Base-by-base conservation (phyloP, 768 basidiomycete genomes). In the Termitomyces sp. region DNA sequence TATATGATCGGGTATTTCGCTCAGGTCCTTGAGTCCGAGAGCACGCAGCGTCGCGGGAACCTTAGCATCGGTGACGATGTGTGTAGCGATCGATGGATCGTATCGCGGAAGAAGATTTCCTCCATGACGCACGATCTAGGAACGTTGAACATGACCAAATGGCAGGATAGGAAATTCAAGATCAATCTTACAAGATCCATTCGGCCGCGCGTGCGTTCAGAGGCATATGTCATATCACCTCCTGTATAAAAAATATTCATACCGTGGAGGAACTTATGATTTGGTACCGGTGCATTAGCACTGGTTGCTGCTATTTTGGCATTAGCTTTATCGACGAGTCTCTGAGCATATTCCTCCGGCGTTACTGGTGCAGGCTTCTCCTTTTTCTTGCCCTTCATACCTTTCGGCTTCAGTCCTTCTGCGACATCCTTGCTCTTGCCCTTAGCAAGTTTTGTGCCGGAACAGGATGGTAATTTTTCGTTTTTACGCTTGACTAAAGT, bases 1-100 rank as follows among this genome's bases (percentile, higher is more conserved):
- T 11, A 89, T 84, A 43, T 80, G 71, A n/a, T 75, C 66, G 4
- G 89, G 87, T 44, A 91, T 84, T 4, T 87, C 78, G 7, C 66
- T 68, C 15, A 85, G 67, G 5, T 49, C 65, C 61, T 75, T 81
- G 21, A 86, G 63, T 1, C 81, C 81, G 3, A 86, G 69, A 1
- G 76, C 70, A 19, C 72, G 64, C 42, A 78, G 61, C 42, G 75
- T 70, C 15, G 72, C 55, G 14, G 56, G 51, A 35, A 53, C 50
- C 41, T 59, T 59, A 4, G 70, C 66, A 50, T 82, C 83, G 7
- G 83, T 82, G 33, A 91, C 75, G 52, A 92, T 84, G 62, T 90
- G 86, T 3, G 89, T 89, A 30, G 86, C 80, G 8, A 67, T 59
- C 5, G 63, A 59, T 3, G 81, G 71, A 59, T 91, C 83, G 62